Evolutionary conservation across 73 alveolate species (phyloP), one percentile per base, ranked within the genome.

Genomic region (Paramecium primaurelia): DNA sequence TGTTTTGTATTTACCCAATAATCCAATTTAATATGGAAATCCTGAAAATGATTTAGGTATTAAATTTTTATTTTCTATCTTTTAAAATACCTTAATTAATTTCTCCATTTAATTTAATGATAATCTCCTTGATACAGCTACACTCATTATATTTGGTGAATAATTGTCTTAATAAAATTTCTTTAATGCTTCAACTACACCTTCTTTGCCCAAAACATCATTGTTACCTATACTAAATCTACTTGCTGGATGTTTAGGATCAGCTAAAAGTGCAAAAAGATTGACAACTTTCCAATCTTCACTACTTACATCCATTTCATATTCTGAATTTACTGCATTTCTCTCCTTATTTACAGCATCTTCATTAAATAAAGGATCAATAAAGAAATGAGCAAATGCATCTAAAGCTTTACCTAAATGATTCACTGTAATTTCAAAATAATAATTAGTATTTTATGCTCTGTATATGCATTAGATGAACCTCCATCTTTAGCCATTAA

Each of bases 311-410:
- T 77, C 88, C 3, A 71, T 89, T 20, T 47, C 77, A 34, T 89
- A 89, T 71, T 89, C 94, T 12, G 94, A 89, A 47, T 89, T 83
- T 45, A 89, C 94, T n/a, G 94, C 94, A 45, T 89, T 40, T 22
- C 80, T 44, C 36, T 89, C 94, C n/a, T 83, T 71, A n/a, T 71
- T 71, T 5, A 89, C 85, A 36, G 86, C 73, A 26, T 89, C 92
- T 11, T 89, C 94, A 32, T 34, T 71, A 34, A 89, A 89, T 38
- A 89, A 80, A 25, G 94, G 94, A 71, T 89, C 94, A 22, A 89
- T 89, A 22, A 89, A 89, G 40, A 89, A 89, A 34, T 83, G 75
- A 89, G 92, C 88, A 77, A 77, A 89, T 32, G 58, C 58, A 71
- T 89, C 88, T 28, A 89, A 71, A 0, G 88, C 88, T 10, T 89